Base-by-base conservation (phyloP, 768 basidiomycete genomes). In the Lactifluus hygrophoroides region DNA sequence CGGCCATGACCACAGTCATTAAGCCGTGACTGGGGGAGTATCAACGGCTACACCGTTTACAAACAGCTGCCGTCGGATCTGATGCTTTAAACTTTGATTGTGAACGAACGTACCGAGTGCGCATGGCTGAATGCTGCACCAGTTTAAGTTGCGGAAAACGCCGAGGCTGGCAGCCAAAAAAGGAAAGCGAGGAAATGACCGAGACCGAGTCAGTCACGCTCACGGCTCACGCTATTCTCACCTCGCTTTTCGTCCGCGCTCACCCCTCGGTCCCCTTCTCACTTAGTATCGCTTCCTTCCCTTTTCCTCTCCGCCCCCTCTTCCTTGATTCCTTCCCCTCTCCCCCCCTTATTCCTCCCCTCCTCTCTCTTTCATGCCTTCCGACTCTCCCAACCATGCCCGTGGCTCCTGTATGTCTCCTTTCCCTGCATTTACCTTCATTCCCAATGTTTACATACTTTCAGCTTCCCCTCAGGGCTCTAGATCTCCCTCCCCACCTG, bases 401-500 rank as follows among this genome's bases (percentile, higher is more conserved):
- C 79, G 62, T 49, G 54, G 79, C 67, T 75, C 81, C 69, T 77
- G 86, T 86, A 23, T 40, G 73, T 58, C 54, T 63, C 52, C 55
- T 49, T 40, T 43, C 3, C 61, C 64, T 53, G 43, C 63, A 60
- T 66, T 56, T 56, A 64, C 61, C 54, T 47, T 56, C 23, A 40
- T 43, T 53, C 63, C 66, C 65, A 65, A 61, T 59, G 66, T 63
- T 66, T 53, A 52, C 23, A 46, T 56, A 47, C 40, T 60, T 43
- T n/a, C 67, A 85, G 81, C 73, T 63, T 82, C 83, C 50, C 81
- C 82, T 55, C 76, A 78, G 59, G 79, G 75, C 69, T 90, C 90
- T 66, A 85, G 87, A 71, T 88, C 88, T 52, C 81, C 83, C 34
- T 85, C 87, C 52, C 88, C 89, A 28, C 76, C 78, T 54, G 77